Evolutionary conservation across 2,329 filamentous ascomycete genomes (phyloP).

Genomic region (Neofusicoccum kwambonambiense): DNA sequence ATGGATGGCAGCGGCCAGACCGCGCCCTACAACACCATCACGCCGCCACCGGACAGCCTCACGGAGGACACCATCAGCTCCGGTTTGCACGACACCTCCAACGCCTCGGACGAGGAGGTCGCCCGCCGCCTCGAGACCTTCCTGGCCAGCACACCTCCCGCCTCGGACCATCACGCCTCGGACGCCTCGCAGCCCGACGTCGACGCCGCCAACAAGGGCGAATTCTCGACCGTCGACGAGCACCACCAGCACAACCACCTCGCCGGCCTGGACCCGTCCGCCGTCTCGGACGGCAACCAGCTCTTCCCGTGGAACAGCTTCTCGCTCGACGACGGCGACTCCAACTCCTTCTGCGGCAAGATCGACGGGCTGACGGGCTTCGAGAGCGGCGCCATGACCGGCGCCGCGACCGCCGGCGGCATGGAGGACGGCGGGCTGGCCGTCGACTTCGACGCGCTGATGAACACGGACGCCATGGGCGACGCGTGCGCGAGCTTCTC

Average conservation of each 20-base stretch:
- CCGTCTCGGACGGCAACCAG: neutral
- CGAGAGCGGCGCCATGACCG: neutral
- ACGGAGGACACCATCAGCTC: constrained; percentile 25
- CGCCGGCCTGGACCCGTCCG: neutral
- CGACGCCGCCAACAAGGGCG: constrained; percentile 22
- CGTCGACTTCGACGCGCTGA: constrained; percentile 39
- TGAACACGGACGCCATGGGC: constrained; percentile 42
- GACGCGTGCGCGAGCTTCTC: constrained; percentile 31
- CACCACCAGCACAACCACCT: constrained; percentile 6
- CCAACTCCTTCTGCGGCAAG: constrained; percentile 7
- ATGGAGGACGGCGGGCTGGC: constrained; percentile 40
- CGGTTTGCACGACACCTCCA: constrained; percentile 27
- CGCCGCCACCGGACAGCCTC: constrained; percentile 39
- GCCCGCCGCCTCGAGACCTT: constrained; percentile 48
- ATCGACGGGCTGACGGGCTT: constrained; percentile 6
- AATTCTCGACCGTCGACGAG: constrained; percentile 41
- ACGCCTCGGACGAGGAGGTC: constrained; percentile 47
- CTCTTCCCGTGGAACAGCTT: constrained; percentile 16
- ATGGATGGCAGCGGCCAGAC: constrained; percentile 28
- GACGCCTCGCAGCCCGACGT: constrained; percentile 25
- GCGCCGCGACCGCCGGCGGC: no score
- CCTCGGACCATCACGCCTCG: constrained; percentile 38
- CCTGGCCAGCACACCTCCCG: constrained; percentile 51
- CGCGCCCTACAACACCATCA: constrained; percentile 26
- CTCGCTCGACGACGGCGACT: constrained; percentile 22